phyloP scores from a whole-genome alignment of 108 stramenopile genomes.

The Skeletonema tropicum region DNA sequence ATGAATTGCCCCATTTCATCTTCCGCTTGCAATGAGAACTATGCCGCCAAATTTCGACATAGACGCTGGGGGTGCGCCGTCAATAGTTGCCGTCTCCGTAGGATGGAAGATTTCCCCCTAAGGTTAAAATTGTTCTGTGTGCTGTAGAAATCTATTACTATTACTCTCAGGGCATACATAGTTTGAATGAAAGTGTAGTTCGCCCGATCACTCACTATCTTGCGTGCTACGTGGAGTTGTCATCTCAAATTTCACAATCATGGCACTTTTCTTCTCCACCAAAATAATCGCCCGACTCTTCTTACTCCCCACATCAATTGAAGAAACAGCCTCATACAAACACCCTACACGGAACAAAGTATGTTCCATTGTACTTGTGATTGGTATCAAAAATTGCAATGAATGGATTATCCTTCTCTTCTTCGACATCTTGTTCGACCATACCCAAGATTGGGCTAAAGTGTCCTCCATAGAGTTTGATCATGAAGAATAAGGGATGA shows the following conservation, averaged over 20 bases:
- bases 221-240: too few species aligned
- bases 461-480: constrained; percentile 43
- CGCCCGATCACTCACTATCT: too few species aligned
- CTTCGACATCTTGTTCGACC: constrained; percentile 13
- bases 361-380: constrained; percentile 41
- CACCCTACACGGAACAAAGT: constrained; percentile 41
- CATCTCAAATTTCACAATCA: neutral
- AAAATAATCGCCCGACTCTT: constrained; percentile 44
- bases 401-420: constrained; percentile 19
- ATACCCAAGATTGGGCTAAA: constrained; percentile 50
- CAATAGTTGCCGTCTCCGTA: too few species aligned
- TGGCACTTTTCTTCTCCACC: constrained; percentile 30
- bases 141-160: too few species aligned
- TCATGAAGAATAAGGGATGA: constrained; percentile 28
- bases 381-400: constrained; percentile 48
- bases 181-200: too few species aligned
- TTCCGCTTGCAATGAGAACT: too few species aligned
- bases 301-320: constrained; percentile 31
- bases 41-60: too few species aligned
- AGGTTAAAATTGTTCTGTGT: too few species aligned
- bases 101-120: too few species aligned
- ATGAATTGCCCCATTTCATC: too few species aligned
- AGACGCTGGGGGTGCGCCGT: too few species aligned
- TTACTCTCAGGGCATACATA: too few species aligned
- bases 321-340: constrained; percentile 39